Evolutionary conservation across 768 basidiomycete species (phyloP).

Genomic region (Melanogaster broomeanus): DNA sequence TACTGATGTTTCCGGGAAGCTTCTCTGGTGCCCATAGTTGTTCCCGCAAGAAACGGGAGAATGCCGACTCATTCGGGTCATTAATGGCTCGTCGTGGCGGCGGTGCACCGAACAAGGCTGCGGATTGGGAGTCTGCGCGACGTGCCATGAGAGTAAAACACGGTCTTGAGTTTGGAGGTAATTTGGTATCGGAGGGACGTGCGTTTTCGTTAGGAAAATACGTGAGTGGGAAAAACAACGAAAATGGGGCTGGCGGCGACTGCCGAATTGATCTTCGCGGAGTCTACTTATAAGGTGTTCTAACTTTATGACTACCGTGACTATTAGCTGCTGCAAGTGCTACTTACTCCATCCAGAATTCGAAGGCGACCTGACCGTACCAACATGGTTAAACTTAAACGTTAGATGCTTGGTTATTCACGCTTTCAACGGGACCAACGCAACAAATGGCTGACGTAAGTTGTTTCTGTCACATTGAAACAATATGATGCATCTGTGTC

Average conservation of each 20-base stretch:
- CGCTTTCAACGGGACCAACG: too few relatives aligned
- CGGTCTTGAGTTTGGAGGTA: neutral
- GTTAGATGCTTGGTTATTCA: too few relatives aligned
- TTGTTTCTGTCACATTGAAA: too few relatives aligned
- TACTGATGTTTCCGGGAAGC: conserved; percentile 69
- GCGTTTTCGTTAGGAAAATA: neutral
- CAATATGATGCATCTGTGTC: too few relatives aligned
- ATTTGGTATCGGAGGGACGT: neutral
- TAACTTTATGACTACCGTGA: too few relatives aligned
- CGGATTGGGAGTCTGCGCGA: conserved; percentile 57
- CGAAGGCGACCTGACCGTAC: too few relatives aligned
- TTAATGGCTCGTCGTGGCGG: conserved; percentile 44
- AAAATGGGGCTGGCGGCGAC: conserved; percentile 10
- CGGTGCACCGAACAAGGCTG: conserved; percentile 49
- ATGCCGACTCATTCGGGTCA: conserved; percentile 65
- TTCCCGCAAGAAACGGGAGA: conserved; percentile 55
- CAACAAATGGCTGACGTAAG: too few relatives aligned
- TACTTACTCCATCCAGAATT: too few relatives aligned
- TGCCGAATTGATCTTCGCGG: conserved; percentile 4
- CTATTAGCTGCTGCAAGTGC: too few relatives aligned
- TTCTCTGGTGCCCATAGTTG: conserved; percentile 77
- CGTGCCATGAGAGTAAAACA: conserved; percentile 58
- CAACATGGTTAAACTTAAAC: too few relatives aligned
- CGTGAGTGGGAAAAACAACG: neutral
- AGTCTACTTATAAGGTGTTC: neutral